phyloP scores from a whole-genome alignment of 768 basidiomycete genomes.

The Naematelia encephala region DNA sequence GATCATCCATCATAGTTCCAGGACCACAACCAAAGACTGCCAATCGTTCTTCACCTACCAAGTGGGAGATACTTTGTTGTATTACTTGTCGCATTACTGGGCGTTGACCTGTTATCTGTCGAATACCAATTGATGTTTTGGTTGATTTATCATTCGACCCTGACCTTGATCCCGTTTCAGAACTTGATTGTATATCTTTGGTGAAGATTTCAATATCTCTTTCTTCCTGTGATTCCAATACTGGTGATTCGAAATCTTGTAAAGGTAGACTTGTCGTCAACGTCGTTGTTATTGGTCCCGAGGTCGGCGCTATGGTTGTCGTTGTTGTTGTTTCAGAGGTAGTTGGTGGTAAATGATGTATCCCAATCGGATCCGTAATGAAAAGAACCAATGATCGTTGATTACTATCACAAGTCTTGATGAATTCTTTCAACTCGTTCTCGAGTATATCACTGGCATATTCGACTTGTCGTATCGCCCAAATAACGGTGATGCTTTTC shows the following conservation, averaged over 20 bases:
- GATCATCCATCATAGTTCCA: constrained; percentile 22
- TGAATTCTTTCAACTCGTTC: constrained; percentile 14
- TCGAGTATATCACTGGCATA: constrained; percentile 19
- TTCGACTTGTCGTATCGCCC: constrained; percentile 14
- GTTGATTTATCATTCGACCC: too few relatives aligned
- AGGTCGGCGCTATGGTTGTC: too few relatives aligned
- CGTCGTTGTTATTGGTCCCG: too few relatives aligned
- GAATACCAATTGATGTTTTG: too few relatives aligned
- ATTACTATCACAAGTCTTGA: too few relatives aligned
- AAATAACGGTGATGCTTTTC: constrained; percentile 14
- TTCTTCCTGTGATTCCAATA: too few relatives aligned
- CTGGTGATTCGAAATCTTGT: too few relatives aligned
- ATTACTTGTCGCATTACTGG: constrained; percentile 13
- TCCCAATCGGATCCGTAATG: too few relatives aligned
- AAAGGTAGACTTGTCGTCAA: too few relatives aligned
- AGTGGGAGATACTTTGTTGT: neutral
- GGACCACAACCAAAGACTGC: constrained; percentile 31
- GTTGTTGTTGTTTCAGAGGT: too few relatives aligned
- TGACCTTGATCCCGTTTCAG: neutral
- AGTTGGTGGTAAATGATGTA: too few relatives aligned
- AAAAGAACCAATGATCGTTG: neutral
- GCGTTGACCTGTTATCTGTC: constrained; percentile 10
- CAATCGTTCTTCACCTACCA: constrained; percentile 15
- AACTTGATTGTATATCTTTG: neutral
- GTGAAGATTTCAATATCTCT: too few relatives aligned